Base-by-base conservation (phyloP, 2,329 filamentous ascomycete genomes). In the Rachicladosporium sp. region DNA sequence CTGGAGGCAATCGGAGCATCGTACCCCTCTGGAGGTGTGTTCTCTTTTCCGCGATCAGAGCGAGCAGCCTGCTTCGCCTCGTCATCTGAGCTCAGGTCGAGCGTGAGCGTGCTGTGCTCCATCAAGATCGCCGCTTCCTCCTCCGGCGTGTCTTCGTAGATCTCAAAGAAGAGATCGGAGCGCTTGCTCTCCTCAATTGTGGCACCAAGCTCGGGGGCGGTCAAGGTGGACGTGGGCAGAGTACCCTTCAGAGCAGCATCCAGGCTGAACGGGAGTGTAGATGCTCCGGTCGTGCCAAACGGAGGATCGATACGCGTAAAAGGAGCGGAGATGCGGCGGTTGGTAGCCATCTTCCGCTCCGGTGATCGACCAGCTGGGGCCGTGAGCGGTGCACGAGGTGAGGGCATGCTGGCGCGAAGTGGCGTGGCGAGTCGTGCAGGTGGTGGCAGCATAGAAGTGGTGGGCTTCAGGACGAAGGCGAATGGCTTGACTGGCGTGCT, bases 61-160 rank as follows among this genome's bases (percentile, higher is more conserved):
- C 83, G 74, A 27, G 59, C 55, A 42, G 64, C 69, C 68, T 49
- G 68, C 58, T 55, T 62, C 54, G 73, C 73, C 60, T 88, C 82
- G 58, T 94, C 88, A 52, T 94, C 88, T 13, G 85, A 88, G 49
- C 78, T 86, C 54, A 96, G 86, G 57, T 96, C 89, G 3, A 96
- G 73, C 0, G 81, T 78, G 47, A 81, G 80, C 6, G 89, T 89
- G 41, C 81, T 82, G 66, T 95, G 89, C 62, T 95, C 84, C 65
- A 96, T 84, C 31, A 94, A 68, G 54, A 93, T 95, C 52, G 87
- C 85, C 62, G 91, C 83, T 57, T 93, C 81, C 56, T 95, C 83
- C 57, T 94, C 84, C 6, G 82, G 76, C 0, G 84, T 86, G 60
- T 98, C 89, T 57, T 94, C 85, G 57, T 95, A 80, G 54, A 98